Conservation (phyloP, 768 basidiomycete species). For the Hericium coralloides region DNA sequence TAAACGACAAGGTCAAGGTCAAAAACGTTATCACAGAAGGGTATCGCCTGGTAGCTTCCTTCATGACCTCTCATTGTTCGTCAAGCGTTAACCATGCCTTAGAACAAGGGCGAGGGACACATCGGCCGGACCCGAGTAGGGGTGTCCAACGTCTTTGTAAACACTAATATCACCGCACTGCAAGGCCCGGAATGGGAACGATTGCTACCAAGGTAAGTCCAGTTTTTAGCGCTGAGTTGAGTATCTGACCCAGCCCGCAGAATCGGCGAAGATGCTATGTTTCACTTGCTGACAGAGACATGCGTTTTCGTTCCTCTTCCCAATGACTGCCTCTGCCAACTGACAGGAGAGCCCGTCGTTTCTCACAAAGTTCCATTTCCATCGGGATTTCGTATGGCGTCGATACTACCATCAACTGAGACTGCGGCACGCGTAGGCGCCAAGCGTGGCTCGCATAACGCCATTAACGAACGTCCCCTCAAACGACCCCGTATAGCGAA, state of each 20-base stretch:
- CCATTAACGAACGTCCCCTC: too few species aligned
- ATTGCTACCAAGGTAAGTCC: conserved; percentile 48
- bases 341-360: conserved; percentile 65
- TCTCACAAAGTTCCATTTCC: conserved; percentile 25
- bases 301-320: conserved; percentile 71
- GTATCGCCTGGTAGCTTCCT: conserved; percentile 43
- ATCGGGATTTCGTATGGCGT: not conserved
- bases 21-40: conserved; percentile 60
- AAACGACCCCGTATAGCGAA: too few species aligned
- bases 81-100: too few species aligned
- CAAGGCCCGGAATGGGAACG: conserved; percentile 58
- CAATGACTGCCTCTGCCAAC: conserved; percentile 79
- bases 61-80: too few species aligned
- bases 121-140: conserved; percentile 30
- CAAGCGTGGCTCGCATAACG: too few species aligned
- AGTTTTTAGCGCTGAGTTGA: not conserved
- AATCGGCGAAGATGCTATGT: conserved; percentile 67
- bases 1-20: conserved; percentile 24
- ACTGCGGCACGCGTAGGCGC: too few species aligned
- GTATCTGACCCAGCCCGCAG: conserved; percentile 30
- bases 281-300: conserved; percentile 68
- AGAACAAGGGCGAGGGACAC: conserved; percentile 7
- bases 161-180: conserved; percentile 65
- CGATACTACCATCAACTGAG: not conserved
- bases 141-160: conserved; percentile 55